Base-by-base conservation (phyloP, 148 eudicot genomes). In the Drosera capensis region DNA sequence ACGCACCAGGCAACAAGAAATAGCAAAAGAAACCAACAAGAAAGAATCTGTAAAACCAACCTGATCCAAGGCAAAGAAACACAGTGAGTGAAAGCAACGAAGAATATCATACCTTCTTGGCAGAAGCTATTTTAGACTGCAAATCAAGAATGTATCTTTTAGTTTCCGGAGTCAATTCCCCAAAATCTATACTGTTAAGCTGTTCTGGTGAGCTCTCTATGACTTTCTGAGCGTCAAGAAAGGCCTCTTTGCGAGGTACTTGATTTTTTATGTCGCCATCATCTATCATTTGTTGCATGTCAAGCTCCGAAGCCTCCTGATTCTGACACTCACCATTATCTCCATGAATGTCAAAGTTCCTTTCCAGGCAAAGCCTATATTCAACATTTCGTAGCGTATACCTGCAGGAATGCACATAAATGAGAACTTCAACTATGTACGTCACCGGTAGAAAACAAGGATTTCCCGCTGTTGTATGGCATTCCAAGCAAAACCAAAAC, bases 301-400 rank as follows among this genome's bases (percentile, higher is more conserved):
- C 78, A 36, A 59, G 46, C 43, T 71, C 56, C 20, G 63, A 64
- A 67, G 74, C 71, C n/a, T n/a, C n/a, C n/a, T n/a, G n/a, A 41
- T 52, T 65, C 8, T 68, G 56, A 45, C 57, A 62, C 46, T 67
- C 82, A 43, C n/a, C 39, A 46, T 17, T 38, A 48, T 64, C 83
- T 31, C 67, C 92, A 38, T 71, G 44, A 16, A 73, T 71, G 38
- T 65, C 97, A 65, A 88, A 74, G 68, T 73, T 88, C 62, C 67
- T 83, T 57, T 88, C 94, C 46, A 88, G 84, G 52, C 86, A 83
- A 39, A 88, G 94, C 71, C 97, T 80, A 52, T 80, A 80, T 66
- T 88, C 97, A 55, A 92, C 97, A 80, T 88, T 88, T 49, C 80
- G 61, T 47, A 88, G 65, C 23, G 97, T 83, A 71, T 88, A 83